Evolutionary conservation across 2,329 filamentous ascomycete genomes (phyloP).

Genomic region (Curvularia sp.): DNA sequence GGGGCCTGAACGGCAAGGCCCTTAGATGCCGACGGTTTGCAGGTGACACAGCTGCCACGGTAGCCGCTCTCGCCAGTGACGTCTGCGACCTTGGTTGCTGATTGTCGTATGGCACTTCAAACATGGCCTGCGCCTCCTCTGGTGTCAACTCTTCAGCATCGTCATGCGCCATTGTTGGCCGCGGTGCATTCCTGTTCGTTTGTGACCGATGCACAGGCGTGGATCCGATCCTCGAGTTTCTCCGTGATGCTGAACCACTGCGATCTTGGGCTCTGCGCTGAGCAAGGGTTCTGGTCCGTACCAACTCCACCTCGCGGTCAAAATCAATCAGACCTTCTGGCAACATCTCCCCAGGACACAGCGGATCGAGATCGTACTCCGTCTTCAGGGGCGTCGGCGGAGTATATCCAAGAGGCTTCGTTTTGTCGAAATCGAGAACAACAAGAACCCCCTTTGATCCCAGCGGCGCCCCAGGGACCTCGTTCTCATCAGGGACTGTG

Average conservation of each 20-base stretch:
- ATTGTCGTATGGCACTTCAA: constrained; percentile 52
- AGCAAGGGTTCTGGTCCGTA: constrained; percentile 48
- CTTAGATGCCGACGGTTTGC: constrained; percentile 72
- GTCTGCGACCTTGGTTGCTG: constrained; percentile 50
- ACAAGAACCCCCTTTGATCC: constrained; percentile 49
- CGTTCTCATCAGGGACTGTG: constrained; percentile 29
- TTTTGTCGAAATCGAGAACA: constrained; percentile 50
- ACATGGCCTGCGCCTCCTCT: constrained; percentile 47
- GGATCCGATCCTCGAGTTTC: constrained; percentile 37
- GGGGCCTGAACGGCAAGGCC: constrained; percentile 60
- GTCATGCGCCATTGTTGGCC: constrained; percentile 29
- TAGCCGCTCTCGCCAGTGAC: constrained; percentile 53
- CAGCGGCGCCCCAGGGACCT: constrained; percentile 36
- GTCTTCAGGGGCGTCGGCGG: constrained; percentile 39
- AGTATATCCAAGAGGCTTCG: constrained; percentile 29
- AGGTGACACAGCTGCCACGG: constrained; percentile 68
- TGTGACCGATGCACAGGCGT: constrained; percentile 39
- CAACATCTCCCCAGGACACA: constrained; percentile 48
- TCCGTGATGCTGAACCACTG: constrained; percentile 24
- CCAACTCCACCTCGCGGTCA: constrained; percentile 51
- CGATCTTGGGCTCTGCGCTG: constrained; percentile 46
- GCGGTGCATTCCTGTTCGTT: constrained; percentile 32
- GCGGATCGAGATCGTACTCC: constrained; percentile 48
- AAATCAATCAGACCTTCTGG: constrained; percentile 52
- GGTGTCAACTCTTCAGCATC: constrained; percentile 44